phyloP scores from a whole-genome alignment of 805 yeast genomes.

The Ogataea philodendri region DNA sequence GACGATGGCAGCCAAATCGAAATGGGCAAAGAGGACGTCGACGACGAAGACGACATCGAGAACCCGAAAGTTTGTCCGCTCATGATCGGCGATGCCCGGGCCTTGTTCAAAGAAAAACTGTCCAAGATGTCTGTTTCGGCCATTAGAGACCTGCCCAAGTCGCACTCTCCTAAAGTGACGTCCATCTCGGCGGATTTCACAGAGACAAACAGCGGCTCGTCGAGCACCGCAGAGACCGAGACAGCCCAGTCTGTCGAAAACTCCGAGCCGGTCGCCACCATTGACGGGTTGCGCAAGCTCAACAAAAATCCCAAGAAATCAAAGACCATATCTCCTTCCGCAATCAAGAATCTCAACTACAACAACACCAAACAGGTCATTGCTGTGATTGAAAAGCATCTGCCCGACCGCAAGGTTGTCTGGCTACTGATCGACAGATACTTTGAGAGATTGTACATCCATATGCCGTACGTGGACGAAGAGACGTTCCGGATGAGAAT shows the following conservation, averaged over 20 bases:
- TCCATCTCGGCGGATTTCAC: slow-evolving; percentile 27
- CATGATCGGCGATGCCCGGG: slow-evolving; percentile 45
- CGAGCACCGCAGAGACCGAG: no score
- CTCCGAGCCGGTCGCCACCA: slow-evolving; percentile 2
- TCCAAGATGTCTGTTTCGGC: slow-evolving; percentile 34
- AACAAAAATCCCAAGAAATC: slow-evolving; percentile 22
- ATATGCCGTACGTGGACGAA: slow-evolving; percentile 67
- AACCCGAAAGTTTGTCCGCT: slow-evolving; percentile 44
- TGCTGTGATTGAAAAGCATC: slow-evolving; percentile 40
- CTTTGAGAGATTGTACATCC: slow-evolving; percentile 59
- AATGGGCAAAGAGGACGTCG: no score
- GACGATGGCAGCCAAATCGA: no score
- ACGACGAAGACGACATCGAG: slow-evolving; percentile 29
- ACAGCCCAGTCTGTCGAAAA: no score
- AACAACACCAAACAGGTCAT: slow-evolving; percentile 41
- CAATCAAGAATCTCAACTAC: slow-evolving; percentile 37
- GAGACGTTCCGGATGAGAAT: slow-evolving; percentile 44
- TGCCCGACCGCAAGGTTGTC: slow-evolving; percentile 55
- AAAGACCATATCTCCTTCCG: slow-evolving; percentile 33
- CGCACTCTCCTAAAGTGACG: slow-evolving; percentile 25
- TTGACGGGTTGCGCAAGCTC: slow-evolving; percentile 15
- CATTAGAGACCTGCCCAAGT: slow-evolving; percentile 25
- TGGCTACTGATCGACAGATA: slow-evolving; percentile 58
- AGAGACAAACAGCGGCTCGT: no score
- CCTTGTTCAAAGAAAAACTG: slow-evolving; percentile 35